Base-by-base conservation (phyloP, 208 protist genomes). In the Wallacemonas collosoma region DNA sequence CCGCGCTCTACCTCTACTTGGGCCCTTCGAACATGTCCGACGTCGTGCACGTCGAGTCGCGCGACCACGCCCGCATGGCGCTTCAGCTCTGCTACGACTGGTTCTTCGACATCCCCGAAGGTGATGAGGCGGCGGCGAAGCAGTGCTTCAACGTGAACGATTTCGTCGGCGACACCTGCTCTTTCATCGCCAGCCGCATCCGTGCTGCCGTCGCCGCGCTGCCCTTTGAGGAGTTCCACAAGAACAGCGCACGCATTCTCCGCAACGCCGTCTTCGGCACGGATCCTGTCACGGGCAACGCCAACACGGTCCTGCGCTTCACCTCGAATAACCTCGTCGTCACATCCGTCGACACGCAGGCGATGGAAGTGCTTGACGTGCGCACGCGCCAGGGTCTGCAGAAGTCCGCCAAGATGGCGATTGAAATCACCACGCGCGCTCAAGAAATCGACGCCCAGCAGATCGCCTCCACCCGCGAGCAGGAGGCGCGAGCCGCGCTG, bases 401-500 rank as follows among this genome's bases (percentile, higher is more conserved):
- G 63, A 97, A 99, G 84, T 98, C 95, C 2, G 97, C 98, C 38
- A 97, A 99, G 82, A 93, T 98, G 58, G 97, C 97, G 26, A 98
- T 99, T 74, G 95, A 99, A 76, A 98, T 98, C 63, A 96, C 97
- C 14, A 98, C 97, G 12, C 95, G 96, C 65, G 94, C 94, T 14
- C 97, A 98, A 83, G 95, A 99, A 83, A 88, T 90, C 11, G 78
- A 87, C 53, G 96, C 98, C 43, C 81, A 90, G 71, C 96, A 98
- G 75, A 82, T 97, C 65, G 96, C 98, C 48, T 79, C 87, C 58
- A 84, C 85, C 7, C 76, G 87, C 1, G 98, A 98, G 81, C 97
- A 98, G 86, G 83, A 90, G 80, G 93, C 97, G 39, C 76, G 76
- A 57, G 97, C 94, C 53, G 66, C 80, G 55, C 88, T 99, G 39